Evolutionary conservation across 306 rosid genomes (phyloP).

Genomic region (Comarum palustre): DNA sequence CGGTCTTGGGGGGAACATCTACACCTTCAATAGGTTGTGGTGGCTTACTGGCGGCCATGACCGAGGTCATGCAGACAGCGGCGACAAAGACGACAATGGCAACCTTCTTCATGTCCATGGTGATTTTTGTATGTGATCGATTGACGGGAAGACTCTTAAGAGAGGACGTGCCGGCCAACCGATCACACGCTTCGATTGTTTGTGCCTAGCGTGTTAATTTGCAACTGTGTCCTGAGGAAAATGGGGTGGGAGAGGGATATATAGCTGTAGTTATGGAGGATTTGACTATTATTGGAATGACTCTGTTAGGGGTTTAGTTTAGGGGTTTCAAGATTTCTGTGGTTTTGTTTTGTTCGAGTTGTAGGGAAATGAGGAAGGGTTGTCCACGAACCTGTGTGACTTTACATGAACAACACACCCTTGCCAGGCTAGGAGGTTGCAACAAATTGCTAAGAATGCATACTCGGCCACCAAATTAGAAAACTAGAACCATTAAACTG

Average conservation of each 20-base stretch:
- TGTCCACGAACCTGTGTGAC: background rate
- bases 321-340: background rate
- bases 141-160: background rate
- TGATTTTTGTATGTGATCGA: background rate
- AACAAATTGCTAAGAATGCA: background rate
- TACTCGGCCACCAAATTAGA: too few species aligned
- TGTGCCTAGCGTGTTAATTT: background rate
- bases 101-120: conserved; percentile 23
- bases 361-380: conserved; percentile 4
- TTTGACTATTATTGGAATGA: conserved; percentile 1
- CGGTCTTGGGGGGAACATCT: background rate
- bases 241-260: background rate
- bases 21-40: background rate
- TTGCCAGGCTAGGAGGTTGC: background rate
- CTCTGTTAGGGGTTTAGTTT: background rate
- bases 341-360: background rate
- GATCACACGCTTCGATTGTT: background rate
- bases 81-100: conserved; percentile 8
- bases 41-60: background rate
- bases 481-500: background rate
- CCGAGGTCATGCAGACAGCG: conserved; percentile 16
- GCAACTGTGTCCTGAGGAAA: conserved; percentile 8
- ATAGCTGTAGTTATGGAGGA: background rate
- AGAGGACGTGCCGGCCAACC: background rate
- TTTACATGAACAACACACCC: background rate